Base-by-base conservation (phyloP, 73 alveolate species). In the Paramecium primaurelia region DNA sequence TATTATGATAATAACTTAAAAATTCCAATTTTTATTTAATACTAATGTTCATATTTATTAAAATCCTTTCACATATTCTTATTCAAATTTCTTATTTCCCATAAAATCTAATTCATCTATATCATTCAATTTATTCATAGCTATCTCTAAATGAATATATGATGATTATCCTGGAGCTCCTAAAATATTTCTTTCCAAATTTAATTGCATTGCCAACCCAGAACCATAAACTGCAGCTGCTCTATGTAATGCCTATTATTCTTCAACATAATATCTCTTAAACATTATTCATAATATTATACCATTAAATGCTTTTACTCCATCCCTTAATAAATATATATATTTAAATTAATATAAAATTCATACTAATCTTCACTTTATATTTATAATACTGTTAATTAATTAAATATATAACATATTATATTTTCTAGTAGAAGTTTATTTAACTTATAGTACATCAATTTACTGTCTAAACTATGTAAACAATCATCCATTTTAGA, bases 171-270 rank as follows among this genome's bases (percentile, higher is more conserved):
- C 44, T 20, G 91, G 91, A 18, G 71, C 42, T 44, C 91, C 75
- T 26, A 80, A n/a, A 12, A 42, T 25, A 32, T 25, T 80, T 80
- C 91, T 45, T 26, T 80, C 91, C 7, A 26, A 38, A 42, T 42
- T 44, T 36, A 45, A 80, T 44, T 40, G 44, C 91, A 80, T 80
- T 7, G 91, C 91, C 45, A 80, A 47, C 8, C 77, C 77, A 11
- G 91, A 80, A 22, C 91, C 91, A 80, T 80, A 80, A 34, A 80
- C 51, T 44, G 75, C 44, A 45, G 91, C 77, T 40, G 75, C 91
- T 45, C 77, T 25, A 45, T 80, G 75, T 26, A 80, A 26, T 32
- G 91, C 51, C 30, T 32, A 32, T 80, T 80, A 80, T 26, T 80
- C 91, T 47, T 80, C 30, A 2, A 49, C 45, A 26, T 45, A 75